Conservation (phyloP, 345 rosid genomes). For the Anastatica hierochuntica region DNA sequence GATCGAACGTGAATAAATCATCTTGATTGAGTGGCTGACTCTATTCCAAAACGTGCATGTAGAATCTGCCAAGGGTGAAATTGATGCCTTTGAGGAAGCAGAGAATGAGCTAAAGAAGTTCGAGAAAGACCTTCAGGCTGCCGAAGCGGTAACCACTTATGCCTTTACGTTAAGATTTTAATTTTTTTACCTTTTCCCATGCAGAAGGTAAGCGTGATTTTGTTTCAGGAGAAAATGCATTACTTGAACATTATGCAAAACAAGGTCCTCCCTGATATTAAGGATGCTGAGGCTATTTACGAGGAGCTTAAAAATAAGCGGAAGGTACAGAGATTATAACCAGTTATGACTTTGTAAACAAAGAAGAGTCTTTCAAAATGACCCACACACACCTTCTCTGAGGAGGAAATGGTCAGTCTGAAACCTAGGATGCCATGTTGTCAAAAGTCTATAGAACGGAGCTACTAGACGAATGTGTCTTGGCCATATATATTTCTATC, state of each 20-base stretch:
- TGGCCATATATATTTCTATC: not conserved
- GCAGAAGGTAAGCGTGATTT: slow-evolving; percentile 20
- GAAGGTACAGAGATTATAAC: slow-evolving; percentile 30
- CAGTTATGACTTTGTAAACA: not conserved
- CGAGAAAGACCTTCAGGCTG: slow-evolving; percentile 49
- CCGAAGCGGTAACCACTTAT: slow-evolving; percentile 38
- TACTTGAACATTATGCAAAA: slow-evolving; percentile 65
- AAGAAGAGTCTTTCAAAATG: too few relatives aligned
- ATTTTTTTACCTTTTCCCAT: slow-evolving; percentile 3
- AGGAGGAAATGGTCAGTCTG: too few relatives aligned
- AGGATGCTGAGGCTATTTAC: slow-evolving; percentile 50
- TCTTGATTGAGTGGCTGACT: slow-evolving; percentile 4
- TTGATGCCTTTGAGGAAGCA: slow-evolving; percentile 62
- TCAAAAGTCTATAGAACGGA: not conserved
- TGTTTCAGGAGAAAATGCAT: slow-evolving; percentile 58
- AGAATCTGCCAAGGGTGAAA: slow-evolving; percentile 74
- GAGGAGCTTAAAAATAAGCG: slow-evolving; percentile 47
- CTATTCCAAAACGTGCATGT: slow-evolving; percentile 2
- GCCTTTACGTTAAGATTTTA: not conserved
- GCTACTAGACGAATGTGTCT: not conserved
- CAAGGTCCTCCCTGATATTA: slow-evolving; percentile 63
- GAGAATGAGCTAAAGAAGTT: slow-evolving; percentile 64
- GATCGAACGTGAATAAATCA: too few relatives aligned
- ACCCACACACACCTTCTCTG: too few relatives aligned
- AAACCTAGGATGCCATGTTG: slow-evolving; percentile 8